These are phyloP conservation scores for Rhizopus microsporus DNA, from an alignment of 371 early-diverging fungal species.

Conservation along the genomic window DNA sequence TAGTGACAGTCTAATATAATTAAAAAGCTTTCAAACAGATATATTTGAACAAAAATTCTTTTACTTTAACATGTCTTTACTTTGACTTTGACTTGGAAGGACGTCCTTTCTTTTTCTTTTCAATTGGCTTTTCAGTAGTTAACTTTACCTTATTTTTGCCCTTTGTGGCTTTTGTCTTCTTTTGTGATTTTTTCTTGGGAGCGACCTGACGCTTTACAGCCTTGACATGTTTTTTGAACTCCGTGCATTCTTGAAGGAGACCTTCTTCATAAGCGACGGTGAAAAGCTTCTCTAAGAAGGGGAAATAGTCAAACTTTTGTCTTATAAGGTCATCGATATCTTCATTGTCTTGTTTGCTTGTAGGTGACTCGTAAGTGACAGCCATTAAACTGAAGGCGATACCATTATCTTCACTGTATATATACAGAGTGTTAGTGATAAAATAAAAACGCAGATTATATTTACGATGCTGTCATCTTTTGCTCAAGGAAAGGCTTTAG, in stretches of 20 bases:
- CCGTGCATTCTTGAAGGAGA: neutral
- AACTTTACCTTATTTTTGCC: too few species aligned
- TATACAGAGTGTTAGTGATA: neutral
- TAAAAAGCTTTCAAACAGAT: too few species aligned
- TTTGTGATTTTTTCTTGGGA: too few species aligned
- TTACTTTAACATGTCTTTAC: too few species aligned
- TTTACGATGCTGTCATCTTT: slow-evolving; percentile 14
- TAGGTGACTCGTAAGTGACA: slow-evolving; percentile 2
- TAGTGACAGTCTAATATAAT: too few species aligned
- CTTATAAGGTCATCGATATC: neutral
- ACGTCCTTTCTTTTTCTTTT: too few species aligned
- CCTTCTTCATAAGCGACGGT: slow-evolving; percentile 2
- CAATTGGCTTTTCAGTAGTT: too few species aligned
- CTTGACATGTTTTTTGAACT: neutral
- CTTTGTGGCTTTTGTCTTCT: too few species aligned
- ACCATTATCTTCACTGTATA: slow-evolving; percentile 1
- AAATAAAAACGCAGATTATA: neutral
- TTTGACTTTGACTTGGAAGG: too few species aligned
- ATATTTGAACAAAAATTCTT: too few species aligned
- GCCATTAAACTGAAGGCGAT: slow-evolving; percentile 15
- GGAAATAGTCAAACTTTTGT: slow-evolving; percentile 23
- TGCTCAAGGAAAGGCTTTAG: slow-evolving; percentile 9
- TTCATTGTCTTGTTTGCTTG: neutral
- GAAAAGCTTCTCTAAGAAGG: slow-evolving; percentile 4
- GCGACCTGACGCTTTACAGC: too few species aligned